Base-by-base conservation (phyloP, 306 rosid species). In the Bauhinia variegata region DNA sequence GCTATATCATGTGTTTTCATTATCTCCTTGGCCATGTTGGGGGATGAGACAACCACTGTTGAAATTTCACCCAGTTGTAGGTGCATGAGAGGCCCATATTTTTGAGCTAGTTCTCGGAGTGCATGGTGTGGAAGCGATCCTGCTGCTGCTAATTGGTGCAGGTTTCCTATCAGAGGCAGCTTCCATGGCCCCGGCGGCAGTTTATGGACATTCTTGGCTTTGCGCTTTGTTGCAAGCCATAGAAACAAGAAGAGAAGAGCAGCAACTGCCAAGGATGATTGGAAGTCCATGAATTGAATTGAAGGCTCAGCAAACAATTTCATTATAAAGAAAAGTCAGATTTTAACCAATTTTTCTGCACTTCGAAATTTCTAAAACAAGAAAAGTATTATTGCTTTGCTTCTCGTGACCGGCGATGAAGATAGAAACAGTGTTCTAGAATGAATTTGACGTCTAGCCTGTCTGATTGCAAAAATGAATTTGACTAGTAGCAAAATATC, bases 61-160 rank as follows among this genome's bases (percentile, higher is more conserved):
- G 68, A 55, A 41, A 81, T 48, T n/a, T 81, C 71, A 9, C 79
- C 82, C 0, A 81, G 44, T 19, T 55, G 53, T 3, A 81, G 59
- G 38, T 75, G 76, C 80, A 79, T 79, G 4, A 80, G 46, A 16
- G 83, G 74, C 5, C 83, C 83, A 60, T 64, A 43, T 13, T 28
- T 67, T 33, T 32, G 43, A 11, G 82, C 62, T 17, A 80, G 63
- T 8, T 67, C 39, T 52, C 62, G 2, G 18, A 63, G 28, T 4
- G 16, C 9, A 9, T 15, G 69, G 34, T 63, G 69, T 47, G 44
- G 56, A 46, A 63, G 67, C 28, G 67, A 42, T 13, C 41, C 31
- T 28, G 8, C n/a, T 28, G n/a, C 53, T 13, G 31, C 19, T 43
- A 61, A 2, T 2, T 61, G 54, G 13, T 43, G 53, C 2, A 61